These are phyloP conservation scores for Sarocladium brachiariae DNA, from an alignment of 2,329 filamentous ascomycete species.

Conservation along the genomic window DNA sequence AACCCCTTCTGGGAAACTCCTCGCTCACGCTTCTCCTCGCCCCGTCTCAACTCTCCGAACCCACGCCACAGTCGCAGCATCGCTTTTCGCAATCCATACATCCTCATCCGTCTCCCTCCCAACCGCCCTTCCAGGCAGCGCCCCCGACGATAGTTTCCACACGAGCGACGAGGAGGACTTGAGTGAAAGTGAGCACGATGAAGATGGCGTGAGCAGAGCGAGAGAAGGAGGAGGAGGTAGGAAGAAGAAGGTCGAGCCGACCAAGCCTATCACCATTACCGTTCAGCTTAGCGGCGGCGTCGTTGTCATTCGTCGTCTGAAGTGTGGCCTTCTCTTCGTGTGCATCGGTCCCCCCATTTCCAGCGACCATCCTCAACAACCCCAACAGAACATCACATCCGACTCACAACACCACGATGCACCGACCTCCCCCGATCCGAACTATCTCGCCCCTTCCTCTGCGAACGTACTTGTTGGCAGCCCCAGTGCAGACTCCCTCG, in stretches of 20 bases:
- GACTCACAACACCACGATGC: not conserved
- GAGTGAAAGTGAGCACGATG: slow-evolving; percentile 18
- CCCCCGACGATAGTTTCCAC: slow-evolving; percentile 17
- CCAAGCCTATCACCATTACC: slow-evolving; percentile 40
- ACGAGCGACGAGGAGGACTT: slow-evolving; percentile 19
- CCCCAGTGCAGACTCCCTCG: slow-evolving; percentile 38
- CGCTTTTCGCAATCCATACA: slow-evolving; percentile 53
- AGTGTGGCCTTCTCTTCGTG: slow-evolving; percentile 55
- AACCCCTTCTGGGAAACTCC: slow-evolving; percentile 54
- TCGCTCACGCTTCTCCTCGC: slow-evolving; percentile 52
- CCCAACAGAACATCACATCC: not conserved
- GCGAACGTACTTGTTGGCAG: slow-evolving; percentile 27
- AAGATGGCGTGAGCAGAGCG: slow-evolving; percentile 11
- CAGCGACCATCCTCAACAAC: slow-evolving; percentile 12
- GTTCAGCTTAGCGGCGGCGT: slow-evolving; percentile 53
- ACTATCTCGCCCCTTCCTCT: slow-evolving; percentile 8
- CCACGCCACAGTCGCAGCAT: slow-evolving; percentile 57
- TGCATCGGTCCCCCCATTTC: slow-evolving; percentile 43
- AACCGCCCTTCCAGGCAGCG: slow-evolving; percentile 32
- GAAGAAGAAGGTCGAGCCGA: slow-evolving; percentile 12
- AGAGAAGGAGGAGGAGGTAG: slow-evolving; percentile 6
- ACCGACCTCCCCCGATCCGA: not conserved
- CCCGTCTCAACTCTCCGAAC: slow-evolving; percentile 52
- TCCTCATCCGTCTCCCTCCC: slow-evolving; percentile 34
- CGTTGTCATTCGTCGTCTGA: slow-evolving; percentile 50